Percentiles rank a stretch among this genome's conserved stretches.
These are phyloP conservation scores for Paramecium primaurelia DNA, from an alignment of 73 alveolate genomes.

Conservation along the genomic window DNA sequence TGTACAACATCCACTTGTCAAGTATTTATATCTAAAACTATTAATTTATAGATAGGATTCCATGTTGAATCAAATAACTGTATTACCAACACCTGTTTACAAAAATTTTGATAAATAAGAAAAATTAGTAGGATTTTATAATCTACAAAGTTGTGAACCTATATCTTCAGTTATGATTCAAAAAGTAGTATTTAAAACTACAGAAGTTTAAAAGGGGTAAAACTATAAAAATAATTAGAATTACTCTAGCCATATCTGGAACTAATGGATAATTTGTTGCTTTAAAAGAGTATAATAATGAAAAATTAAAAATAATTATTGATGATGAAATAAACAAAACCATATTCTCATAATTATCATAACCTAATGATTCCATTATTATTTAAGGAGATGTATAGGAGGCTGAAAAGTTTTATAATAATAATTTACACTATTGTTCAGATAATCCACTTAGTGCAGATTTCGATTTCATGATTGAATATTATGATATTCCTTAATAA, in stretches of 20 bases:
- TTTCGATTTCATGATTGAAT: neutral
- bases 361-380: neutral
- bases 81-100: neutral
- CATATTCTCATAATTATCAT: neutral
- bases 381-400: neutral
- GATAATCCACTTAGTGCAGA: neutral
- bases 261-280: neutral
- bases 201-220: neutral
- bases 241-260: neutral
- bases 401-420: neutral
- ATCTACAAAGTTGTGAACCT: neutral
- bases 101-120: neutral
- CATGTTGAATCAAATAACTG: neutral
- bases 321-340: neutral
- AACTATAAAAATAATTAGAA: neutral
- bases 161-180: neutral
- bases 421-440: neutral
- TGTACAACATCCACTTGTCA: neutral
- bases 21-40: neutral
- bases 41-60: neutral
- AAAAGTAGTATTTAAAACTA: neutral
- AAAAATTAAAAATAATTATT: neutral
- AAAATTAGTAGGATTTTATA: neutral
- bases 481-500: neutral
- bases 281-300: neutral